phyloP scores from a whole-genome alignment of 768 basidiomycete genomes.

The Crucibulum laeve region DNA sequence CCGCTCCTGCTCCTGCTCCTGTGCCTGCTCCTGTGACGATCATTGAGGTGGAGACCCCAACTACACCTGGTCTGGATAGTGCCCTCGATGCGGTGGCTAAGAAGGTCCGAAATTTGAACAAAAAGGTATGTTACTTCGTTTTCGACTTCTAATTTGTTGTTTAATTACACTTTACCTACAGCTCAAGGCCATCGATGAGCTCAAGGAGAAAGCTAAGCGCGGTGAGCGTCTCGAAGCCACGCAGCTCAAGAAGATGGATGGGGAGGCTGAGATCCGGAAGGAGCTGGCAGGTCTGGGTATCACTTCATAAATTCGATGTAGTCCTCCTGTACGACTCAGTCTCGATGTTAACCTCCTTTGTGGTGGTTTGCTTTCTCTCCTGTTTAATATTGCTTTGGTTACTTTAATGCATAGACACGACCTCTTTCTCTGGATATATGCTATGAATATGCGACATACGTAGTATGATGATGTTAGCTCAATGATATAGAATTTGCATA shows the following conservation, averaged over 20 bases:
- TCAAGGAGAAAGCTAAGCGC: conserved; percentile 86
- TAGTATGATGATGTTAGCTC: no score
- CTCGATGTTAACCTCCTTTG: no score
- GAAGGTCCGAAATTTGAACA: conserved; percentile 91
- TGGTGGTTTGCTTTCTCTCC: no score
- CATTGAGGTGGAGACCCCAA: conserved; percentile 29
- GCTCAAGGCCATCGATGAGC: conserved; percentile 98
- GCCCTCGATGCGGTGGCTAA: conserved; percentile 80
- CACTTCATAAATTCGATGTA: no score
- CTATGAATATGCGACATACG: no score
- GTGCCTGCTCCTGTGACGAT: conserved; percentile 16
- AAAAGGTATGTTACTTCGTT: conserved; percentile 69
- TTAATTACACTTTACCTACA: conserved; percentile 26
- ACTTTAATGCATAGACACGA: no score
- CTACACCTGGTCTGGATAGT: conserved; percentile 50
- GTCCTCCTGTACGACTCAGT: no score
- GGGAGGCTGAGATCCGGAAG: conserved; percentile 77
- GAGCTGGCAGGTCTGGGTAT: conserved; percentile 55
- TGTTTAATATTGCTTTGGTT: no score
- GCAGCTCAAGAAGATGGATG: conserved; percentile 95
- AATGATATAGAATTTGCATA: no score
- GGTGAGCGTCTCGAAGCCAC: conserved; percentile 94
- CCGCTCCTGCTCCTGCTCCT: conserved; percentile 11
- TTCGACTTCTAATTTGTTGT: conserved; percentile 47
- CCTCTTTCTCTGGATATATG: no score